Base-by-base conservation (phyloP, 2,329 filamentous ascomycete species). In the Sclerotinia glacialis region DNA sequence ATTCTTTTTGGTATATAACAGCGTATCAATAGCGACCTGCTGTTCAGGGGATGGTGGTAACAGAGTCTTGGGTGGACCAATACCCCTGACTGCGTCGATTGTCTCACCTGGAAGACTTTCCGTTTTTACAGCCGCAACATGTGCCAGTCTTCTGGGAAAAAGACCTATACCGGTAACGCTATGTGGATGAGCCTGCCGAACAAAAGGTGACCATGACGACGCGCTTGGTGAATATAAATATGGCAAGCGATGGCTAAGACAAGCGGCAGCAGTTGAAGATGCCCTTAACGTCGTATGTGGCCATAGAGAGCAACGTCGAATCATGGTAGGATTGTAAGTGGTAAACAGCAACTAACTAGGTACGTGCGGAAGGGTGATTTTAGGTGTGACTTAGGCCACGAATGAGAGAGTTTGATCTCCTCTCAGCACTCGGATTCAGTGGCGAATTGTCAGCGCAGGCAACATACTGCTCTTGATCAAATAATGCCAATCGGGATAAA, bases 1-100 rank as follows among this genome's bases (percentile, higher is more conserved):
- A 1, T 64, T 64, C 26, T 64, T 64, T 37, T 64, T 64, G n/a
- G 62, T 64, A 9, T 64, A 28, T 26, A 64, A 49, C 0, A 64
- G 42, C 14, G 62, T 56, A n/a, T 64, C 50, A 46, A 64, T 56
- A 7, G 62, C 62, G 26, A 64, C n/a, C 47, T 56, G 52, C 26
- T 64, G 62, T 47, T 64, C 62, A 6, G 50, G 40, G 28, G 62
- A 64, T 46, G 62, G 62, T 46, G 62, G 62, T 9, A 64, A 47
- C 21, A 64, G 14, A 26, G 50, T 28, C 50, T 7, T 64, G 40
- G 50, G 40, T 56, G 23, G 26, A 9, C 23, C 40, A n/a, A 55
- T 44, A 46, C 26, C 21, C 18, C 8, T 34, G 21, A 56, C 26
- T 31, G 49, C 18, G 44, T 34, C 50, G 1, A 26, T 26, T n/a